phyloP scores from a whole-genome alignment of 2,329 filamentous ascomycete species.

The Penicillium paneum region DNA sequence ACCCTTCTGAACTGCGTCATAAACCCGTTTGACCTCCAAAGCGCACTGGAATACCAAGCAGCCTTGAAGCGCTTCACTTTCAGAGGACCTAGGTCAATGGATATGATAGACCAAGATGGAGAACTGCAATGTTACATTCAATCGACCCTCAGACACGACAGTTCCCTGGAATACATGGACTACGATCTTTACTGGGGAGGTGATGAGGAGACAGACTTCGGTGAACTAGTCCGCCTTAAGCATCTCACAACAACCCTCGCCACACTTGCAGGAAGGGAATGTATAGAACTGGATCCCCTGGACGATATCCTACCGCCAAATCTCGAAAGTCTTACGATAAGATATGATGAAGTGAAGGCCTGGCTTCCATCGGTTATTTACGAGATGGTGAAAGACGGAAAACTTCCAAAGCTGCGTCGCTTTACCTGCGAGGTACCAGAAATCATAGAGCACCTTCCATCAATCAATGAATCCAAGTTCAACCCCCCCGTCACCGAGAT shows the following conservation, averaged over 20 bases:
- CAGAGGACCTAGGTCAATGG: background rate
- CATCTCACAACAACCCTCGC: constrained; percentile 6
- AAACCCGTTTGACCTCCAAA: background rate
- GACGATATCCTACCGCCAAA: background rate
- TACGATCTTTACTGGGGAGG: constrained; percentile 7
- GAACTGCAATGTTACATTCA: background rate
- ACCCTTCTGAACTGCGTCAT: constrained; percentile 6
- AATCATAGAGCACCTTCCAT: background rate
- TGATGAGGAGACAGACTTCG: background rate
- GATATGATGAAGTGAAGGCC: background rate
- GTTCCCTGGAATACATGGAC: constrained; percentile 3
- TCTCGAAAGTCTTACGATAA: constrained; percentile 9
- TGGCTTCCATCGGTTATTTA: background rate
- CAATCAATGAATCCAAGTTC: background rate
- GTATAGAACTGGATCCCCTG: background rate
- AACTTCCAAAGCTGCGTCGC: constrained; percentile 1
- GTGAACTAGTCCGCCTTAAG: background rate
- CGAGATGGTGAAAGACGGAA: background rate
- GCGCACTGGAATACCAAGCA: background rate
- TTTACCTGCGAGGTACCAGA: constrained; percentile 6
- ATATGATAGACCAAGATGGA: background rate
- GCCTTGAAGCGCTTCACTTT: constrained; percentile 5
- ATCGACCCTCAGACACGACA: background rate
- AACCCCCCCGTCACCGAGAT: background rate
- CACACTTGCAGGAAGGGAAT: background rate